phyloP scores from a whole-genome alignment of 75 land plant species.

The Pinus albicaulis region DNA sequence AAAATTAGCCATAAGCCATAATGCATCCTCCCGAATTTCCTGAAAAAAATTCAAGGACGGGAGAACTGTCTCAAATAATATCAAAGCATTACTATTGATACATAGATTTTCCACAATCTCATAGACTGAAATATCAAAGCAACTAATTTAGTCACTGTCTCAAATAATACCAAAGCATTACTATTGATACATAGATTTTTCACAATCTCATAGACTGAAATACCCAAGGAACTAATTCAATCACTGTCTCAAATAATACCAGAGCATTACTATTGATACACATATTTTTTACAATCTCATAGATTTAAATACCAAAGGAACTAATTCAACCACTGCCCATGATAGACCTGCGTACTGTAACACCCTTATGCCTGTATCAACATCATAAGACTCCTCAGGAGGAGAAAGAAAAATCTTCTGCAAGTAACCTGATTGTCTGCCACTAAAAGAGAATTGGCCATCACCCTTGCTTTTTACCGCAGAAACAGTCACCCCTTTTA shows the following conservation, averaged over 20 bases:
- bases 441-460: slow-evolving; percentile 13
- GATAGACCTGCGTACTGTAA: slow-evolving; percentile 93
- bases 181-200: slow-evolving; percentile 7
- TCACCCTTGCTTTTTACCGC: not conserved
- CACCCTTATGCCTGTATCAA: slow-evolving; percentile 92
- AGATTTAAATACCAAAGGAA: slow-evolving; percentile 55
- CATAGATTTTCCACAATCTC: too few species aligned
- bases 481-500: slow-evolving; percentile 10
- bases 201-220: slow-evolving; percentile 61
- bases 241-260: slow-evolving; percentile 38
- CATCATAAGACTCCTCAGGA: slow-evolving; percentile 55
- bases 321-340: slow-evolving; percentile 94
- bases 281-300: slow-evolving; percentile 44
- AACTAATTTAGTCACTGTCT: not conserved
- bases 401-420: slow-evolving; percentile 28
- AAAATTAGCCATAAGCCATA: too few species aligned
- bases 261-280: slow-evolving; percentile 7
- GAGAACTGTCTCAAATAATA: too few species aligned
- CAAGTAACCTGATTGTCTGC: slow-evolving; percentile 37
- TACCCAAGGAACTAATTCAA: slow-evolving; percentile 73
- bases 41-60: too few species aligned
- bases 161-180: slow-evolving; percentile 4
- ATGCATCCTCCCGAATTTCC: too few species aligned
- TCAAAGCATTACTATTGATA: too few species aligned
- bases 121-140: too few species aligned